phyloP scores from a whole-genome alignment of 2,329 filamentous ascomycete genomes.

The Cryphonectria naterciae region DNA sequence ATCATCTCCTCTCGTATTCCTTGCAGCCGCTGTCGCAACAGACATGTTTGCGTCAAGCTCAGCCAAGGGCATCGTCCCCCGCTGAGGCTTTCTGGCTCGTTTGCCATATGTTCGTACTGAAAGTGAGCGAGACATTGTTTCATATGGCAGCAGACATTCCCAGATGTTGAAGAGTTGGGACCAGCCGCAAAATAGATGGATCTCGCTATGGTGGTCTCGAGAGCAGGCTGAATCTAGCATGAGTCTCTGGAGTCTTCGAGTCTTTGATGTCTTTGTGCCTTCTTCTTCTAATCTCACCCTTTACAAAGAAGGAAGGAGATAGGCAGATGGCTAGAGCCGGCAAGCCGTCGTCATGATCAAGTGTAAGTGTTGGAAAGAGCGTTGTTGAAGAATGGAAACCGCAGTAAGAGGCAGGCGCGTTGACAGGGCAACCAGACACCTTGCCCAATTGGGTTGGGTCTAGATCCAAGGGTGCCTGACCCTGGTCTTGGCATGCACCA shows the following conservation, averaged over 20 bases:
- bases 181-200: not conserved
- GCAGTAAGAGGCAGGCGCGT: not conserved
- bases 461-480: not conserved
- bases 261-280: not conserved
- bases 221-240: not conserved
- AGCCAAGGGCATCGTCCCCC: constrained; percentile 34
- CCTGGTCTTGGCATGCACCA: not conserved
- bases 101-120: constrained; percentile 51
- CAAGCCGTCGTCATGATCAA: not conserved
- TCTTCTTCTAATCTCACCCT: not conserved
- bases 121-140: constrained; percentile 26
- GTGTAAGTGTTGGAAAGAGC: not conserved
- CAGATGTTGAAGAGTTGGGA: not conserved
- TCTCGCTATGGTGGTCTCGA: not conserved
- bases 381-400: not conserved
- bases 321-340: not conserved
- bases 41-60: constrained; percentile 39
- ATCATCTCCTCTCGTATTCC: constrained; percentile 28
- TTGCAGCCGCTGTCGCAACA: constrained; percentile 35
- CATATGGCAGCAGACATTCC: constrained; percentile 26
- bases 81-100: constrained; percentile 45
- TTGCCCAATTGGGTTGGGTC: not conserved
- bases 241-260: not conserved
- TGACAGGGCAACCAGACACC: not conserved
- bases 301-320: not conserved